Percentiles rank a stretch among this genome's conserved stretches.
These are phyloP conservation scores for Botrytis deweyae DNA, from an alignment of 2,329 filamentous ascomycete species.

Conservation along the genomic window DNA sequence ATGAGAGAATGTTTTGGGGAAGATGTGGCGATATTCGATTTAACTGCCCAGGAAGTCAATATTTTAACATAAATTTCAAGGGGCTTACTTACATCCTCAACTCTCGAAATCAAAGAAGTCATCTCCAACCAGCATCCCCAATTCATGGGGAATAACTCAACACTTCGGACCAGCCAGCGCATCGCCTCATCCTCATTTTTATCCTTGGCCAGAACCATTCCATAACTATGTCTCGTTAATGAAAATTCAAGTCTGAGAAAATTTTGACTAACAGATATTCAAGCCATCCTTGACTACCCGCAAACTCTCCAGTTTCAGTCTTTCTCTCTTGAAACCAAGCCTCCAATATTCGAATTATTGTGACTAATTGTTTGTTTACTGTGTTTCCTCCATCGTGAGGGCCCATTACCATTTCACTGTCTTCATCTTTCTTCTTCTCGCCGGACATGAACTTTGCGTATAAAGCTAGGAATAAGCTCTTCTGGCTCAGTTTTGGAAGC, in stretches of 20 bases:
- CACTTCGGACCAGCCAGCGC: slow-evolving; percentile 82
- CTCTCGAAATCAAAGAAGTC: slow-evolving; percentile 71
- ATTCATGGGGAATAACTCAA: slow-evolving; percentile 89
- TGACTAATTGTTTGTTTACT: slow-evolving; percentile 78
- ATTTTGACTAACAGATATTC: slow-evolving; percentile 66
- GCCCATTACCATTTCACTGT: slow-evolving; percentile 95
- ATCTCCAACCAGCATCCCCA: slow-evolving; percentile 98
- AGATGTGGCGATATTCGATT: slow-evolving; percentile 69
- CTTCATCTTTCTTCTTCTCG: slow-evolving; percentile 94
- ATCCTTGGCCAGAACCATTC: slow-evolving; percentile 83
- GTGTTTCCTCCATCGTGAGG: slow-evolving; percentile 85
- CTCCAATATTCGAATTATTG: slow-evolving; percentile 73
- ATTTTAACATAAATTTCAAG: neutral
- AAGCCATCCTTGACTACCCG: slow-evolving; percentile 82
- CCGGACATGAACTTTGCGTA: slow-evolving; percentile 93
- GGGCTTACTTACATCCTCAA: slow-evolving; percentile 68
- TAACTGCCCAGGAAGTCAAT: slow-evolving; percentile 52
- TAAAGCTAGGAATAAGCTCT: slow-evolving; percentile 84
- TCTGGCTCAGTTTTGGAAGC: slow-evolving; percentile 72
- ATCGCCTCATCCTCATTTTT: slow-evolving; percentile 86
- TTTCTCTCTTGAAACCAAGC: slow-evolving; percentile 73
- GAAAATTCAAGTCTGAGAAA: neutral
- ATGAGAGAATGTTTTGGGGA: slow-evolving; percentile 87
- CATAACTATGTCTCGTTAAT: slow-evolving; percentile 57
- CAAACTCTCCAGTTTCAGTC: slow-evolving; percentile 55